Percentiles rank a stretch among this genome's conserved stretches.
These are phyloP conservation scores for Colletotrichum endophyticum DNA, from an alignment of 2,329 filamentous ascomycete genomes.

Conservation along the genomic window DNA sequence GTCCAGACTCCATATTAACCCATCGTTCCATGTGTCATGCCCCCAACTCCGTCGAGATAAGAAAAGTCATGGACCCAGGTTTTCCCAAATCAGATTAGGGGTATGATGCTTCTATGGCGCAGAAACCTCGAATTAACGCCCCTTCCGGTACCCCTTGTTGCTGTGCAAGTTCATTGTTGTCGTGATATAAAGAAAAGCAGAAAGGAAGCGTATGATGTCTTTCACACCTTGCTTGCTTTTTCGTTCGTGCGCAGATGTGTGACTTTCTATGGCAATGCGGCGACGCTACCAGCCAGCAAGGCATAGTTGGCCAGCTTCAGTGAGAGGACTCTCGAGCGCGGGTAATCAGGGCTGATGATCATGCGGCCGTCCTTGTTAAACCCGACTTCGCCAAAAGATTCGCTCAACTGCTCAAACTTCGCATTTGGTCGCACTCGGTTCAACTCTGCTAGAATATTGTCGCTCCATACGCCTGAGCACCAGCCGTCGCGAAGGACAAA, in stretches of 20 bases:
- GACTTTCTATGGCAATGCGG: neutral
- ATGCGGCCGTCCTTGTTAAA: conserved; percentile 65
- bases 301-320: conserved; percentile 64
- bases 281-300: conserved; percentile 38
- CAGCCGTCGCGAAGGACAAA: conserved; percentile 66
- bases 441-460: conserved; percentile 67
- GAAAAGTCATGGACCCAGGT: conserved; percentile 8
- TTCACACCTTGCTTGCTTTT: neutral
- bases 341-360: conserved; percentile 60
- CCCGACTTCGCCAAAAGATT: conserved; percentile 66
- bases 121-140: conserved; percentile 12
- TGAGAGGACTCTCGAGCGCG: conserved; percentile 56
- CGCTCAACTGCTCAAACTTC: conserved; percentile 65
- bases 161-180: conserved; percentile 19
- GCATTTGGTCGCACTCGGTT: conserved; percentile 61
- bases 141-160: conserved; percentile 6
- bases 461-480: conserved; percentile 76
- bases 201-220: neutral
- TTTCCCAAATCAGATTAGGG: conserved; percentile 19
- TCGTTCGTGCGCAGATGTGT: neutral
- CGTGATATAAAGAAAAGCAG: neutral
- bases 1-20: conserved; percentile 13
- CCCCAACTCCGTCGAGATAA: conserved; percentile 8
- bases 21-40: neutral
- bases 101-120: conserved; percentile 21